Evolutionary conservation across 208 protist species (phyloP).

Genomic region (Lotmaria passim): DNA sequence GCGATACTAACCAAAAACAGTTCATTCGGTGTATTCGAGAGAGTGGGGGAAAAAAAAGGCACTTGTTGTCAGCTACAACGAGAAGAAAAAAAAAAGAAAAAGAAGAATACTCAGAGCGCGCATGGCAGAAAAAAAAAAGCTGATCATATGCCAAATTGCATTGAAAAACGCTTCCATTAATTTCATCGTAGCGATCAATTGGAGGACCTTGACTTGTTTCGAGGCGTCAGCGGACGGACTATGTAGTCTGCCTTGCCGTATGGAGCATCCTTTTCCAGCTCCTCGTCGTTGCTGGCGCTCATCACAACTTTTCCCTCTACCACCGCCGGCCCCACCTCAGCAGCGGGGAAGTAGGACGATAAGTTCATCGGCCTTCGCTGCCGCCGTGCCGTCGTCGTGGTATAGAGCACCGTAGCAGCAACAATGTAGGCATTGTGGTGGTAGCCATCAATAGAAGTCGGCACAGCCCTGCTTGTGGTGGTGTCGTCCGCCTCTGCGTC

Average conservation of each 20-base stretch:
- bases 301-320: neutral
- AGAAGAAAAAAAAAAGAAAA: no score
- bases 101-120: no score
- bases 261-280: neutral
- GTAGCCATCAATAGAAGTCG: no score
- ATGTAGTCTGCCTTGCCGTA: slow-evolving; percentile 14
- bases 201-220: neutral
- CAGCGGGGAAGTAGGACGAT: slow-evolving; percentile 3
- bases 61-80: neutral
- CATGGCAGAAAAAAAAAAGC: neutral
- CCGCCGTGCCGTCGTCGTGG: neutral
- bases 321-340: neutral
- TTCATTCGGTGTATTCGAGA: neutral
- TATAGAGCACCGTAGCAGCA: slow-evolving; percentile 3
- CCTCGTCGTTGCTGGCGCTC: neutral
- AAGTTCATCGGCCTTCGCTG: neutral
- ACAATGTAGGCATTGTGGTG: no score
- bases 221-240: neutral
- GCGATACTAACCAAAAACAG: neutral
- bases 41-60: neutral
- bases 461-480: neutral
- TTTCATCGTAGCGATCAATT: no score
- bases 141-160: no score
- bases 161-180: no score
- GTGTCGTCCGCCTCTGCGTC: neutral